Percentiles rank a stretch among this genome's conserved stretches.
These are phyloP conservation scores for Barbarea vulgaris DNA, from an alignment of 345 rosid genomes.

Conservation along the genomic window DNA sequence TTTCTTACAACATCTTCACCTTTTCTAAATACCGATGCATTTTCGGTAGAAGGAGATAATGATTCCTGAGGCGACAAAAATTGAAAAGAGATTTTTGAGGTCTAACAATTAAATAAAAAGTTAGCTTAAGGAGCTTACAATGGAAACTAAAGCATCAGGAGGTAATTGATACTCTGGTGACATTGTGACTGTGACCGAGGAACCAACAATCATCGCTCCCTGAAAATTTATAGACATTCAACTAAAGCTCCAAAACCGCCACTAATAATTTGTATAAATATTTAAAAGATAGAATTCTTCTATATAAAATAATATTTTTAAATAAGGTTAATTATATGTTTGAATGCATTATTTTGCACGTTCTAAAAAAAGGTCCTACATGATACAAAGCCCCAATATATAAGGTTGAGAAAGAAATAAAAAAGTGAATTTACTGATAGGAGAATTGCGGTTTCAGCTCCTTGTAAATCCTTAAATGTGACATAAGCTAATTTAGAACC, in stretches of 20 bases:
- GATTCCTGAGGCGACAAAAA: no score
- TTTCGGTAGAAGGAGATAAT: slow-evolving; percentile 44
- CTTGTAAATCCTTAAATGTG: slow-evolving; percentile 77
- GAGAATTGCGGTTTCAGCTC: slow-evolving; percentile 82
- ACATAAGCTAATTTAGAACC: slow-evolving; percentile 63
- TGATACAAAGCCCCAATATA: not conserved
- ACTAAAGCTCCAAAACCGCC: not conserved
- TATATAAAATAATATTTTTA: no score
- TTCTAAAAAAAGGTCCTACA: no score
- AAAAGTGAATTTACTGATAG: slow-evolving; percentile 52
- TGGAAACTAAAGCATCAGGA: slow-evolving; percentile 56
- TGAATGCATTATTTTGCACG: no score
- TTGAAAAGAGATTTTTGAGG: not conserved
- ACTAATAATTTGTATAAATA: no score
- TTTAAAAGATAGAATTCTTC: no score
- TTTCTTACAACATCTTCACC: slow-evolving; percentile 77
- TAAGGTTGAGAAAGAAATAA: not conserved
- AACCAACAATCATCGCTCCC: slow-evolving; percentile 89
- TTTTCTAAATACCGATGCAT: slow-evolving; percentile 65
- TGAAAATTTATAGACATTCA: slow-evolving; percentile 17
- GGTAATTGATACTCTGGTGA: slow-evolving; percentile 79
- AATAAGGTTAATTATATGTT: no score
- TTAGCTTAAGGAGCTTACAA: slow-evolving; percentile 40
- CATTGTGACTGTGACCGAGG: slow-evolving; percentile 55
- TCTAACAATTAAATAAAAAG: not conserved